Conservation (phyloP, 2,329 filamentous ascomycete species). For the Dactylellina cionopaga region DNA sequence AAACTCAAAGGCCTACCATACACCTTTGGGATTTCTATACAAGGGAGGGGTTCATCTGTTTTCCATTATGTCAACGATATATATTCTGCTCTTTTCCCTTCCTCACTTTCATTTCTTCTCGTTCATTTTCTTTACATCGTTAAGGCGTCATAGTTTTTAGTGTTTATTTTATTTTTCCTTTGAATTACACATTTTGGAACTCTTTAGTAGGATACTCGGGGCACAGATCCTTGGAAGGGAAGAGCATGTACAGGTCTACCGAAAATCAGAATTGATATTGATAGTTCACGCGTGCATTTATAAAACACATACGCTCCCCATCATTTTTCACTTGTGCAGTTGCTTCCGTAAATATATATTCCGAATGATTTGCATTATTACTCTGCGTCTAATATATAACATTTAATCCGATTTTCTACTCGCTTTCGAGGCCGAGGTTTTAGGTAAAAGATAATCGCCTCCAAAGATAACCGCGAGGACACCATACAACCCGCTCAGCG, state of each 20-base stretch:
- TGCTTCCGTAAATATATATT: background rate
- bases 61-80: slow-evolving; percentile 42
- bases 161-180: slow-evolving; percentile 31
- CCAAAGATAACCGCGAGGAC: slow-evolving; percentile 70
- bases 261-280: slow-evolving; percentile 44
- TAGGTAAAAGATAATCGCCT: slow-evolving; percentile 58
- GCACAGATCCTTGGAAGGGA: background rate
- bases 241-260: slow-evolving; percentile 46
- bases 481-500: slow-evolving; percentile 70
- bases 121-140: slow-evolving; percentile 49
- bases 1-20: slow-evolving; percentile 29
- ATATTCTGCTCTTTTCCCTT: slow-evolving; percentile 27
- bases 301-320: too few relatives aligned
- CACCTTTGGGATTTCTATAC: slow-evolving; percentile 36
- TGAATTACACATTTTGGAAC: slow-evolving; percentile 19
- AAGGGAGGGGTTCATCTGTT: slow-evolving; percentile 33
- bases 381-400: too few relatives aligned
- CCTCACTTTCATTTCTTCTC: slow-evolving; percentile 44
- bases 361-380: background rate
- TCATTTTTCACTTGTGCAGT: too few relatives aligned
- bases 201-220: slow-evolving; percentile 2
- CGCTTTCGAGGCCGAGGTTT: background rate
- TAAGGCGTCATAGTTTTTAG: slow-evolving; percentile 51
- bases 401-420: slow-evolving; percentile 11
- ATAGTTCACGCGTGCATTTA: slow-evolving; percentile 7